A percentile compares a stretch with the other conserved stretches of the same genome.
Evolutionary conservation across 2,329 filamentous ascomycete species (phyloP).

Genomic region (Neopestalotiopsis clavispora): DNA sequence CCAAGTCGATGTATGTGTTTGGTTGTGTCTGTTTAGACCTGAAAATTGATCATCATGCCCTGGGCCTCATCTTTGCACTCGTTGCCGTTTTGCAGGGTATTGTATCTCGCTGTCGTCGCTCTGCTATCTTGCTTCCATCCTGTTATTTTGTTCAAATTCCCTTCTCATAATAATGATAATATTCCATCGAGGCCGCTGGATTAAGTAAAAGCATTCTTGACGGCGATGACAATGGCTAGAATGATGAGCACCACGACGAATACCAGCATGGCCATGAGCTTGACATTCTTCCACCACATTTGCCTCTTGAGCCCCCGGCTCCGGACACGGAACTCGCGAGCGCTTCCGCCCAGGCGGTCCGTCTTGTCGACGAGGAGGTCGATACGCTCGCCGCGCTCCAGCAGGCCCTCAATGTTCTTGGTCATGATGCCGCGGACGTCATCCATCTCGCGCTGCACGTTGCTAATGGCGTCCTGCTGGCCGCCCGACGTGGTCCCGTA

Average conservation of each 20-base stretch:
- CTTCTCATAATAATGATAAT: neutral
- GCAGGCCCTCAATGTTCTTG: slow-evolving; percentile 87
- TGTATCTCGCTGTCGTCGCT: neutral
- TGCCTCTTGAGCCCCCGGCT: slow-evolving; percentile 84
- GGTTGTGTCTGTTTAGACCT: neutral
- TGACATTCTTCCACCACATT: slow-evolving; percentile 99
- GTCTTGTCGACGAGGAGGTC: slow-evolving; percentile 97
- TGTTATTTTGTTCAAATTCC: neutral
- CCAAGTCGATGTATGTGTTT: neutral
- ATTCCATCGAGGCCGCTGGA: neutral
- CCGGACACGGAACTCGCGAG: slow-evolving; percentile 87
- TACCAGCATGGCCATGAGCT: slow-evolving; percentile 81
- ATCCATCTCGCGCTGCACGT: slow-evolving; percentile 88
- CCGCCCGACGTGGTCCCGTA: slow-evolving; percentile 80
- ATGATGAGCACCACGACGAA: slow-evolving; percentile 70
- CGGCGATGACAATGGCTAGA: slow-evolving; percentile 57
- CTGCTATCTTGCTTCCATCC: neutral
- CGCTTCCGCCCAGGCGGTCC: slow-evolving; percentile 84
- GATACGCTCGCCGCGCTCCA: slow-evolving; percentile 91
- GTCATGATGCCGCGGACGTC: slow-evolving; percentile 94
- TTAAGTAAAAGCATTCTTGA: slow-evolving; percentile 44
- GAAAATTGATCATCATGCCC: neutral
- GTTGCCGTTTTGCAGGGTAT: neutral
- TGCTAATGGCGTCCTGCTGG: slow-evolving; percentile 80
- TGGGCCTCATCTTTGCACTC: neutral